Percentiles rank a stretch among this genome's conserved stretches.
These are phyloP conservation scores for Colletotrichum chlorophyti DNA, from an alignment of 2,329 filamentous ascomycete genomes.

Conservation along the genomic window DNA sequence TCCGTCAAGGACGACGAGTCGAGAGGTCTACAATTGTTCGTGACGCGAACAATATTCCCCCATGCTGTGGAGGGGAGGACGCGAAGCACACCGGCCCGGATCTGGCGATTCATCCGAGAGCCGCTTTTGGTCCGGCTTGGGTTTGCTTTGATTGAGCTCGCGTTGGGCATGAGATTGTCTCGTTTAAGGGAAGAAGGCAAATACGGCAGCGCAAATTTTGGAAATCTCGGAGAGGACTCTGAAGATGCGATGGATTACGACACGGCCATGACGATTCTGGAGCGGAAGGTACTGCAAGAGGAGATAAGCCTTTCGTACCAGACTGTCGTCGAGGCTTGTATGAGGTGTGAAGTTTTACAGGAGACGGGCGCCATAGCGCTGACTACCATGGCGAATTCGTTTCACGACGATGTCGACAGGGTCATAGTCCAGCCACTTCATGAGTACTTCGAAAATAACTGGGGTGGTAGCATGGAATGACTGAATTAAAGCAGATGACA, in stretches of 20 bases:
- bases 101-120: conserved; percentile 2
- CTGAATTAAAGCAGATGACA: too few species aligned
- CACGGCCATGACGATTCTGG: background rate
- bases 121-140: conserved; percentile 8
- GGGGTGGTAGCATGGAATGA: too few species aligned
- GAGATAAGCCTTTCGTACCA: background rate
- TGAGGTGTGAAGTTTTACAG: background rate
- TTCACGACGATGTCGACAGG: conserved; percentile 3
- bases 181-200: background rate
- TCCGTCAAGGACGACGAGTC: background rate
- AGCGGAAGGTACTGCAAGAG: background rate
- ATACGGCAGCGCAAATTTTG: background rate
- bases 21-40: background rate
- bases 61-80: background rate
- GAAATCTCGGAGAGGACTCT: background rate
- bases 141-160: conserved; percentile 11
- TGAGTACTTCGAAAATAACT: conserved; percentile 3
- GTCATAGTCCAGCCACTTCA: background rate
- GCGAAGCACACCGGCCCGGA: background rate
- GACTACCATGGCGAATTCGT: background rate
- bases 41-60: background rate
- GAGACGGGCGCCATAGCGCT: background rate
- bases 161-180: conserved; percentile 1
- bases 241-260: conserved; percentile 2
- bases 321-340: conserved; percentile 2